These are phyloP conservation scores for Ochromonadaceae sp. DNA, from an alignment of 352 stramenopile species.

Conservation along the genomic window DNA sequence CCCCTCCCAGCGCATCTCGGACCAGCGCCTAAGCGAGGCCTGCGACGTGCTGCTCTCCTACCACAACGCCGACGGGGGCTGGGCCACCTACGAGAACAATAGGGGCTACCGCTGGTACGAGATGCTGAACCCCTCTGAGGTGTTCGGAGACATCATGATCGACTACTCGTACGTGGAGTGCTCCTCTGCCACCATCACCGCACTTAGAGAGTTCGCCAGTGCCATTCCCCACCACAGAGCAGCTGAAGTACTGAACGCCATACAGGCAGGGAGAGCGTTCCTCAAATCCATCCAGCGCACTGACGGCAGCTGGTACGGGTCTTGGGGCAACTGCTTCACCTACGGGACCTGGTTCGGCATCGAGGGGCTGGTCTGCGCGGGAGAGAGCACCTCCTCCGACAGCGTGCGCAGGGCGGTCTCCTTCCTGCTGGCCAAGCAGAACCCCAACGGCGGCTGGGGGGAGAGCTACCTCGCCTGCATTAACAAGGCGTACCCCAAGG, in stretches of 20 bases:
- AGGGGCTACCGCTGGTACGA: slow-evolving; percentile 49
- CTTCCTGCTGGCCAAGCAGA: slow-evolving; percentile 56
- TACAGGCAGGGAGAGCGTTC: slow-evolving; percentile 48
- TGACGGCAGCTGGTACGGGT: slow-evolving; percentile 67
- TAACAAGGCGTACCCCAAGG: slow-evolving; percentile 56
- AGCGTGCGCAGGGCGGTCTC: slow-evolving; percentile 39
- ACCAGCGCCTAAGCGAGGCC: slow-evolving; percentile 49
- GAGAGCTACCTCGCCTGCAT: slow-evolving; percentile 72
- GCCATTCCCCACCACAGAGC: slow-evolving; percentile 15
- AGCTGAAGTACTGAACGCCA: slow-evolving; percentile 26
- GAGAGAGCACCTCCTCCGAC: slow-evolving; percentile 24
- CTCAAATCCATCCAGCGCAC: slow-evolving; percentile 61
- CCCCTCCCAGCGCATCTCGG: slow-evolving; percentile 31
- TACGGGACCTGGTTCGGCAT: slow-evolving; percentile 74
- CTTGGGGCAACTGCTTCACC: slow-evolving; percentile 73
- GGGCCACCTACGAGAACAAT: slow-evolving; percentile 76
- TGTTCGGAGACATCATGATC: slow-evolving; percentile 87
- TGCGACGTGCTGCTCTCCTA: slow-evolving; percentile 60
- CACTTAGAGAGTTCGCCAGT: slow-evolving; percentile 53
- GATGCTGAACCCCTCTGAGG: slow-evolving; percentile 61
- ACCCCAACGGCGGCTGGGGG: slow-evolving; percentile 65
- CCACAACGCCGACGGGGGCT: slow-evolving; percentile 73
- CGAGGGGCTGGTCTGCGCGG: slow-evolving; percentile 43
- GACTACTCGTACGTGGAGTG: slow-evolving; percentile 81
- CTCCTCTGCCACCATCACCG: slow-evolving; percentile 58